phyloP scores from a whole-genome alignment of 805 yeast genomes.

The Myxozyma melibiosi region DNA sequence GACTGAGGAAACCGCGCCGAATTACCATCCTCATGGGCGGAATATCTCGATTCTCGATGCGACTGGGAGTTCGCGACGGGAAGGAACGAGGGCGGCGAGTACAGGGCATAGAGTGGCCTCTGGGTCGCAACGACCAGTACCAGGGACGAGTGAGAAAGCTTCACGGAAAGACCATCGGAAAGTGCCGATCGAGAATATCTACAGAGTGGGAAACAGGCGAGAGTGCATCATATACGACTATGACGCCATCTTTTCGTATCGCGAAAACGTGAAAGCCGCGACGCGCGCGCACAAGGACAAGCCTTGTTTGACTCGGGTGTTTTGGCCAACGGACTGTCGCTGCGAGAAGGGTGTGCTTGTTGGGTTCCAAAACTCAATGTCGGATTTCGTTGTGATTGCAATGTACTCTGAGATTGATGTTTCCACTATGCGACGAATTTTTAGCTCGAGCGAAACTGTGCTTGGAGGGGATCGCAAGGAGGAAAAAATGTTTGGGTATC shows the following conservation, averaged over 20 bases:
- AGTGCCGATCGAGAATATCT: background rate
- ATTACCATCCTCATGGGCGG: background rate
- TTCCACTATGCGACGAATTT: background rate
- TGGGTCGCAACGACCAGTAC: no score
- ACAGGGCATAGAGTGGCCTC: no score
- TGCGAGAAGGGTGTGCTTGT: conserved; percentile 16
- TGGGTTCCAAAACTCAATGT: conserved; percentile 32
- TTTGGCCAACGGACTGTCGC: conserved; percentile 34
- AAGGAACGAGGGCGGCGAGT: no score
- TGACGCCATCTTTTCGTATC: conserved; percentile 15
- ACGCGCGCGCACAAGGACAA: background rate
- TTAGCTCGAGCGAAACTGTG: background rate
- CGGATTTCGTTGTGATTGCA: conserved; percentile 31
- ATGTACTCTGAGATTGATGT: conserved; percentile 8
- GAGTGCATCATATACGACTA: conserved; percentile 12
- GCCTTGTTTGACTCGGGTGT: conserved; percentile 21
- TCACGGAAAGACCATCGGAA: background rate
- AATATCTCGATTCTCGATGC: no score
- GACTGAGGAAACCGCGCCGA: conserved; percentile 13
- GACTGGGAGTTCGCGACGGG: no score
- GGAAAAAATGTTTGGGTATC: background rate
- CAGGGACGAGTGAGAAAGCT: no score
- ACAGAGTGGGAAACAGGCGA: background rate
- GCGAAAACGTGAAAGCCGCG: background rate
- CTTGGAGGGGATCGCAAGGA: background rate